Evolutionary conservation across 1,284 basidiomycete species (phyloP).

Genomic region (Leccinum pachyderme): DNA sequence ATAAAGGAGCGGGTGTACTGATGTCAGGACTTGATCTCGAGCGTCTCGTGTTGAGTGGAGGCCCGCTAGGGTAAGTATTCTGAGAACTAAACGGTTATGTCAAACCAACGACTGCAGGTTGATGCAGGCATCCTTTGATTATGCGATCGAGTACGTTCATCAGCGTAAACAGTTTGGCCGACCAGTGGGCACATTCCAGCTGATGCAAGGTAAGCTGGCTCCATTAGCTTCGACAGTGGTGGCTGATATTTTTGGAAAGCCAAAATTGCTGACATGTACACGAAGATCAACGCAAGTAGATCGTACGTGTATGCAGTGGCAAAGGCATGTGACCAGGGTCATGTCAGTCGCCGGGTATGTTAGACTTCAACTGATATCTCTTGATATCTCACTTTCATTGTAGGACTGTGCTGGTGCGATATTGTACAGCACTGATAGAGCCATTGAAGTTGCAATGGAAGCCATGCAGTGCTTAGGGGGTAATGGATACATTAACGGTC

Average conservation of each 20-base stretch:
- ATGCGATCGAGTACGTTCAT: constrained; percentile 86
- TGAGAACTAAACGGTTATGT: not conserved
- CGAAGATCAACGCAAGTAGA: constrained; percentile 84
- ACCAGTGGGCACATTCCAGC: constrained; percentile 88
- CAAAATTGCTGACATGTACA: constrained; percentile 94
- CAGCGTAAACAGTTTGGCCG: constrained; percentile 89
- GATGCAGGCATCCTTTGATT: constrained; percentile 94
- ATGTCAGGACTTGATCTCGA: constrained; percentile 96
- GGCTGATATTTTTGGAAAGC: constrained; percentile 38
- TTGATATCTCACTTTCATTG: constrained; percentile 6
- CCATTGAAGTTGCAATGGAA: constrained; percentile 87
- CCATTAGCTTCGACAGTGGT: not conserved
- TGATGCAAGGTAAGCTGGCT: constrained; percentile 79
- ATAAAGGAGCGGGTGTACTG: constrained; percentile 82
- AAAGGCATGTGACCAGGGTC: constrained; percentile 80
- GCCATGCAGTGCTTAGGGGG: constrained; percentile 91
- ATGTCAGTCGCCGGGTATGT: constrained; percentile 76
- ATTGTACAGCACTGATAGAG: constrained; percentile 85
- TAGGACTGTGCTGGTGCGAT: constrained; percentile 91
- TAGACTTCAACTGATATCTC: constrained; percentile 10
- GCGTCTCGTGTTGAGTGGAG: constrained; percentile 87
- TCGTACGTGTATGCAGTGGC: constrained; percentile 94
- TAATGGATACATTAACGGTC: constrained; percentile 91
- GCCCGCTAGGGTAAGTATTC: constrained; percentile 52
- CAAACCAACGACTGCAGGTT: constrained; percentile 49